Evolutionary conservation across 345 rosid genomes (phyloP), one percentile per base, ranked within the genome.

Genomic region (Corchorus capsularis): DNA sequence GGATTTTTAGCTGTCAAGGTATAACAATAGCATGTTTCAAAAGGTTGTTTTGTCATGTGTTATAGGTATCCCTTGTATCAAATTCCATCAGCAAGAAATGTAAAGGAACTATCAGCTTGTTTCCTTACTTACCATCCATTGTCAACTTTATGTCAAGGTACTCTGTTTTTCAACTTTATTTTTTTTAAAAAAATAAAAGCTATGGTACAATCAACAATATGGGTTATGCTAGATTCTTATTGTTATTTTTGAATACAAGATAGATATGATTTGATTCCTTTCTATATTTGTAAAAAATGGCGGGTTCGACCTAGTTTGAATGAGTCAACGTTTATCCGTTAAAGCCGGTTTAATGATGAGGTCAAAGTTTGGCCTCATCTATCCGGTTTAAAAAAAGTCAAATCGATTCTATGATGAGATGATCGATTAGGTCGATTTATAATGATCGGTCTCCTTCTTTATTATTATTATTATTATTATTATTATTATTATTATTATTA

Each of bases 121-220:
- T 88, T 86, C 80, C 63, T 85, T 11, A 88, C 92, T 32, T 88
- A 80, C 69, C 92, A 88, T 78, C 65, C 47, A 19, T 61, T 86
- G 69, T 73, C 60, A 10, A 78, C 82, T 10, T 6, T 61, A 39
- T 77, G 79, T 75, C 73, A 69, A 84, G 87, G 91, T 88, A 81
- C 68, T 49, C 69, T 34, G 35, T 46, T 72, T 67, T 6, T 46
- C 13, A 8, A 8, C 20, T 19, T n/a, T 2, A 65, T 37, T 37
- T 19, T 1, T 4, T 5, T 5, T 45, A 45, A 6, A 1, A 6
- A 6, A 6, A 6, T 7, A 1, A 45, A 8, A 27, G 27, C 27
- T 27, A 45, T 45, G 47, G 8, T 45, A 8, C 47, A 45, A 17
- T 11, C 8, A 63, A 63, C 8, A 3, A 63, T 27, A 32, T 32